Evolutionary conservation across 2,329 filamentous ascomycete species (phyloP), one percentile per base, ranked within the genome.

Genomic region (Fusarium tupiense): DNA sequence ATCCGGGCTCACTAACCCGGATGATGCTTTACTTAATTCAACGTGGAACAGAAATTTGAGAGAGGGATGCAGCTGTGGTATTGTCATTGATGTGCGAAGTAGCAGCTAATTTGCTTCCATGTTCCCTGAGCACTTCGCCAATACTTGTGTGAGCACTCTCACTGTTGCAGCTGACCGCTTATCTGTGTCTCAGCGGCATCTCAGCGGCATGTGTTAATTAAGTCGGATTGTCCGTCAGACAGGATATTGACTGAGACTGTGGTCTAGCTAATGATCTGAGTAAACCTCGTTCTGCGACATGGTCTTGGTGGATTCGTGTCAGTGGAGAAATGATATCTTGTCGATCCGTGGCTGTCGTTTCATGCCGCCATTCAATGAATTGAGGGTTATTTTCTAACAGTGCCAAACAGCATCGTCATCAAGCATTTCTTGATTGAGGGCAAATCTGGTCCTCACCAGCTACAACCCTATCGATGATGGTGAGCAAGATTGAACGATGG

Each of bases 141-240:
- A 31, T 38, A 43, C 20, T 22, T 49, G 40, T 43, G n/a, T 43
- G 35, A 62, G 13, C 47, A 35, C 33, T 26, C 22, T n/a, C 37
- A 14, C 24, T 35, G 35, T 40, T 26, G 20, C 20, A 65, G 37
- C 63, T 38, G 54, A 67, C 47, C 31, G 47, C 35, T 26, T 43
- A 33, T 65, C 35, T 63, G 37, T 70, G 52, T 52, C 57, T 73
- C 53, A 41, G 67, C 24, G 41, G 31, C 70, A 62, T 52, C 57
- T 73, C 57, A 41, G 67, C 29, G 43, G 37, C 70, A 63, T 67
- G 54, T 59, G 29, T 60, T 29, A 52, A 65, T 61, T 24, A 57
- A 56, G 38, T 56, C 38, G 26, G 58, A 54, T 43, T 44, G 40
- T 43, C 40, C 20, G 49, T 57, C 38, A 67, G 57, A 71, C 67